Percentiles rank a stretch among this genome's conserved stretches.
These are phyloP conservation scores for Irpex lacteus DNA, from an alignment of 1,284 basidiomycete genomes.

Conservation along the genomic window DNA sequence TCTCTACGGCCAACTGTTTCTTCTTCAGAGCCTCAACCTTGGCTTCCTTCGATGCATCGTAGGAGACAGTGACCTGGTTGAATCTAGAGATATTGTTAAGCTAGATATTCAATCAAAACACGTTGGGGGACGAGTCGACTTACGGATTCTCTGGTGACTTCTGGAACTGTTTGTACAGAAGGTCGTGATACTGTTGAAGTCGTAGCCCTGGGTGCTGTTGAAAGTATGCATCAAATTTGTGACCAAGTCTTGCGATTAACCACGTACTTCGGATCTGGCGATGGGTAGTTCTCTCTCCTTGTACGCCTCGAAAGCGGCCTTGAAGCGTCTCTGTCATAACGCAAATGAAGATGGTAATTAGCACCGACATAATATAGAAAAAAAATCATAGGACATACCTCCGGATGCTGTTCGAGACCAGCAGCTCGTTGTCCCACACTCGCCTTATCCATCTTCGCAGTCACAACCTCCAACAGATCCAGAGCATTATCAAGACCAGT, in stretches of 20 bases:
- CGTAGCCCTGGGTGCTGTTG: conserved; percentile 76
- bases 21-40: conserved; percentile 69
- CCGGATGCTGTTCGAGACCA: conserved; percentile 89
- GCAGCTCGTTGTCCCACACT: conserved; percentile 83
- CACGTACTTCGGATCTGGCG: conserved; percentile 65
- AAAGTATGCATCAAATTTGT: background rate
- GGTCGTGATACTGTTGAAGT: conserved; percentile 84
- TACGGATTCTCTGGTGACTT: conserved; percentile 90
- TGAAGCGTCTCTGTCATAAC: conserved; percentile 71
- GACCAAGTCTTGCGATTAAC: conserved; percentile 1
- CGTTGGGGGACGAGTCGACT: conserved; percentile 23
- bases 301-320: conserved; percentile 92
- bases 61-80: conserved; percentile 77
- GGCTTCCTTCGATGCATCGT: conserved; percentile 84
- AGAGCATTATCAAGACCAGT: conserved; percentile 92
- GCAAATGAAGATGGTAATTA: conserved; percentile 4
- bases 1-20: conserved; percentile 48
- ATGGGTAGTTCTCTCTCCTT: conserved; percentile 86
- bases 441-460: conserved; percentile 90
- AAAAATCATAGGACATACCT: conserved; percentile 52
- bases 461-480: conserved; percentile 87
- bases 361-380: background rate
- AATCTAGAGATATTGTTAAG: conserved; percentile 45
- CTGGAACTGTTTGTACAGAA: conserved; percentile 82
- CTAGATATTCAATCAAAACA: conserved; percentile 1